Evolutionary conservation across 306 rosid genomes (phyloP), one percentile per base, ranked within the genome.

Genomic region (Acacia melanoxylon): DNA sequence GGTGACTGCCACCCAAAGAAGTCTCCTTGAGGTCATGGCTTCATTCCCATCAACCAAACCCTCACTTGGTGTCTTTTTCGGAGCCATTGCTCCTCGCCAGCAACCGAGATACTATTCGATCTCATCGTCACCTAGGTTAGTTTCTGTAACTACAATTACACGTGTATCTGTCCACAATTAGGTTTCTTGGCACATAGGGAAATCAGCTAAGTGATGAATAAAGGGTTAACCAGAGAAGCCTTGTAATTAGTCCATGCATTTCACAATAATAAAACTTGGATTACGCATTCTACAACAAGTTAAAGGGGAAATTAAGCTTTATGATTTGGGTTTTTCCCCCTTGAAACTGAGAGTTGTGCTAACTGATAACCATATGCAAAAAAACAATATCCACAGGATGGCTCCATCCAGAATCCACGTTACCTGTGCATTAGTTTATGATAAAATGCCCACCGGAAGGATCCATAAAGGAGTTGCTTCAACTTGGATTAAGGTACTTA

Each of bases 101-200:
- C 98, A 83, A 87, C 99, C 99, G 14, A 91, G 99, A 90, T 96
- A 74, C 87, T 96, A 96, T 82, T 96, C 99, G 72, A 96, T 96
- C 76, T 96, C 99, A 46, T 96, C 99, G 41, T 96, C 99, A 72
- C 94, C 99, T 20, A 91, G 91, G 99, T 88, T 70, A 78, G 69
- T 81, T 33, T 70, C 68, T 70, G 24, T 66, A 48, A 22, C 68
- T 63, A 61, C 46, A 27, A 37, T 19, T 71, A 75, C 44, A 31
- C 63, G 51, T 25, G n/a, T 80, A 61, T 66, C 35, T 70, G 25
- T 90, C 40, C 68, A 59, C 77, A 37, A 24, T 44, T 29, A 5
- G 25, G 22, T 76, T 25, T 33, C 58, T 35, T 48, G 61, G 35
- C 27, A 29, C 75, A 78, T 70, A 35, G 80, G 58, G 68, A 68